phyloP scores from a whole-genome alignment of 768 basidiomycete species.

The Boletus rufocinnamomeus region DNA sequence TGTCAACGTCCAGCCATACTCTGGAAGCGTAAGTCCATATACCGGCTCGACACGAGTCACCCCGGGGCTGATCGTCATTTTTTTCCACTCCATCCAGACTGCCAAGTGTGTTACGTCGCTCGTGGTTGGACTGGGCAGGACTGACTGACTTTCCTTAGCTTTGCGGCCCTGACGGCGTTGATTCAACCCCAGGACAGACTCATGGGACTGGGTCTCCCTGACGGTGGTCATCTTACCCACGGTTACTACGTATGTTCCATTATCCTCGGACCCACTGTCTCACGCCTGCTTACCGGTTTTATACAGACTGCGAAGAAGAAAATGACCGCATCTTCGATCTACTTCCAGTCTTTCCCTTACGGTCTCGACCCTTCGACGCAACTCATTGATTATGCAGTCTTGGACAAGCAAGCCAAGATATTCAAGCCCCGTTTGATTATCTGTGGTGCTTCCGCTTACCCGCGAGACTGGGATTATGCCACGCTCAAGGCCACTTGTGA shows the following conservation, averaged over 20 bases:
- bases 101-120: constrained; percentile 66
- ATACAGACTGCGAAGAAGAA: constrained; percentile 95
- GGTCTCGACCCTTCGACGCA: constrained; percentile 79
- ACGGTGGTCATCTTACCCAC: constrained; percentile 96
- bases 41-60: neutral
- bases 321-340: constrained; percentile 99
- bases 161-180: constrained; percentile 93
- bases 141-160: constrained; percentile 51
- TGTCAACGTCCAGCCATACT: constrained; percentile 99
- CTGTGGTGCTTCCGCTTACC: constrained; percentile 98
- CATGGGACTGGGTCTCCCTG: constrained; percentile 98
- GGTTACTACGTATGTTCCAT: constrained; percentile 81
- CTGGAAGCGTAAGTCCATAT: constrained; percentile 70
- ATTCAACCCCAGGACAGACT: constrained; percentile 97
- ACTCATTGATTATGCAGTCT: constrained; percentile 82
- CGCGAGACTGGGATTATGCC: constrained; percentile 96
- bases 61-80: constrained; percentile 17
- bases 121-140: neutral
- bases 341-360: constrained; percentile 99
- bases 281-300: constrained; percentile 6
- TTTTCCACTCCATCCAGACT: constrained; percentile 49
- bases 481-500: constrained; percentile 78
- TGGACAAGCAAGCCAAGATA: constrained; percentile 84
- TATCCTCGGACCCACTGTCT: neutral
- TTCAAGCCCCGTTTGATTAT: constrained; percentile 96